A percentile compares a stretch with the other conserved stretches of the same genome.
phyloP scores from a whole-genome alignment of 164 flowering plant species.

The Hamamelis virginiana region DNA sequence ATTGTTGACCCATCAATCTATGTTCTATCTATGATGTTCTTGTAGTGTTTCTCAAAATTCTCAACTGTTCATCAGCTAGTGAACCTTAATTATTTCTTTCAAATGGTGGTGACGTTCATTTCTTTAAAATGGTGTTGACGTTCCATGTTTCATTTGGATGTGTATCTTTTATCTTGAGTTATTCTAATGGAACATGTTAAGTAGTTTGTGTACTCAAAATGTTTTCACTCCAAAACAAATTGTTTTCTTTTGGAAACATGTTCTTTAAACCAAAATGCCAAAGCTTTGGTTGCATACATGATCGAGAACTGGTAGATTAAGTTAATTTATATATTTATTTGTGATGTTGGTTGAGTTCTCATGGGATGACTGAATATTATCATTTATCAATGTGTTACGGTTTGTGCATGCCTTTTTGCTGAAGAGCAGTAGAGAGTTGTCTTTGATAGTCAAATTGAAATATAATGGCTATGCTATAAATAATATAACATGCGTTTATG shows the following conservation, averaged over 20 bases:
- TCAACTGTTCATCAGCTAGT: not conserved
- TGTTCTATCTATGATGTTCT: not conserved
- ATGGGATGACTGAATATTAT: too few relatives aligned
- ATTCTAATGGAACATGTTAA: not conserved
- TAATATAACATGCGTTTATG: too few relatives aligned
- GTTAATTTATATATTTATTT: too few relatives aligned
- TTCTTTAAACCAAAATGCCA: too few relatives aligned
- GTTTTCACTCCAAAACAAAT: not conserved
- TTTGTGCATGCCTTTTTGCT: too few relatives aligned
- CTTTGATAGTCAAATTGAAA: too few relatives aligned
- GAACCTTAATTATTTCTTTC: not conserved
- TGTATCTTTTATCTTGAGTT: not conserved
- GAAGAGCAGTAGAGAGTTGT: too few relatives aligned
- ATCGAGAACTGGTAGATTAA: too few relatives aligned
- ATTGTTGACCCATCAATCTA: slow-evolving; percentile 6
- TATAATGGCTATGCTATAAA: too few relatives aligned
- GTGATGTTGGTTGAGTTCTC: too few relatives aligned
- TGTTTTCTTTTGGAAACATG: not conserved
- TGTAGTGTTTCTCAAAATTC: not conserved
- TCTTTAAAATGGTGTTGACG: not conserved
- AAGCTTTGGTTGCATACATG: too few relatives aligned
- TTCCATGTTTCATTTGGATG: not conserved
- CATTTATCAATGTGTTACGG: too few relatives aligned
- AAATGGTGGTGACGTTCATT: not conserved
- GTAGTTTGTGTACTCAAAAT: not conserved